phyloP scores from a whole-genome alignment of 2,329 filamentous ascomycete species.

The Penicillium sp. region DNA sequence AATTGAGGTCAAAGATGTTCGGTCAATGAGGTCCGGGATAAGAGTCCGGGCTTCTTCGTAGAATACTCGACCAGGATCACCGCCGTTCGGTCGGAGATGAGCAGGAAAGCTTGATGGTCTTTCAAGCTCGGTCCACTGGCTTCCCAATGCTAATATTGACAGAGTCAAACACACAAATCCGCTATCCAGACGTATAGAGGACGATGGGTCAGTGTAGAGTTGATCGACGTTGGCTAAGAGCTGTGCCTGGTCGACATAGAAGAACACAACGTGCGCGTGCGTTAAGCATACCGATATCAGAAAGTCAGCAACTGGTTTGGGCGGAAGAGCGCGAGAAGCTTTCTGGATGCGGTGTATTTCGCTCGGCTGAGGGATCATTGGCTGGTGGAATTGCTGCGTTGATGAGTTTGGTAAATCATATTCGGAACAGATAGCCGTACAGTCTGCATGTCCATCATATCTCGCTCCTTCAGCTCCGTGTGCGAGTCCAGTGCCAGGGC shows the following conservation, averaged over 20 bases:
- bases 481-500: constrained; percentile 22
- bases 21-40: constrained; percentile 42
- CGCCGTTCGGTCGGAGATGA: constrained; percentile 3
- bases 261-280: constrained; percentile 27
- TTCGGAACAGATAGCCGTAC: constrained; percentile 1
- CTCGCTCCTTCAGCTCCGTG: constrained; percentile 13
- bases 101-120: constrained; percentile 22
- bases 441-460: constrained; percentile 24
- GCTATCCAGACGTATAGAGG: constrained; percentile 19
- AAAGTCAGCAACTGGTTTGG: constrained; percentile 23
- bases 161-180: constrained; percentile 25
- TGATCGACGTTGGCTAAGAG: constrained; percentile 23
- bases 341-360: constrained; percentile 11
- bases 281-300: constrained; percentile 25
- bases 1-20: constrained; percentile 31
- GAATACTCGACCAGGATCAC: constrained; percentile 39
- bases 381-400: constrained; percentile 11
- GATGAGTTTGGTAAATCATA: background rate
- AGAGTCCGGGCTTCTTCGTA: constrained; percentile 35
- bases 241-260: constrained; percentile 26
- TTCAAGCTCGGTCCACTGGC: constrained; percentile 42
- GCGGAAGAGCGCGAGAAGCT: constrained; percentile 22
- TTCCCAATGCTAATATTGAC: constrained; percentile 35
- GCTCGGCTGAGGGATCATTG: constrained; percentile 11
- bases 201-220: constrained; percentile 18